These are phyloP conservation scores for Chlamydomonas eustigma DNA, from an alignment of 139 green algal genomes.

Conservation along the genomic window DNA sequence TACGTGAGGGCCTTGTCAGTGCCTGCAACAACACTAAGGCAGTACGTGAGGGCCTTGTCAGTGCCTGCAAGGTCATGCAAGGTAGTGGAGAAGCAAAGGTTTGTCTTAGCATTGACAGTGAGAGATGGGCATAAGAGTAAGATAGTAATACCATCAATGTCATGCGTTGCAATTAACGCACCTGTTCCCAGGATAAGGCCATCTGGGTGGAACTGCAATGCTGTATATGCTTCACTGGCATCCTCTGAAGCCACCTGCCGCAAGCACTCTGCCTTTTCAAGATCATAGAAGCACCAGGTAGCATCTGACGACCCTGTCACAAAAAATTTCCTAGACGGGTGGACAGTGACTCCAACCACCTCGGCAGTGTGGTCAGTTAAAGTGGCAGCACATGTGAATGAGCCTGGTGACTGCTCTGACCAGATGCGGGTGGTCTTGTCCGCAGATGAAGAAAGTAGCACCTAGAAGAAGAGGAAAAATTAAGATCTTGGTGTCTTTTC, in stretches of 20 bases:
- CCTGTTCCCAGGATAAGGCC: constrained; percentile 85
- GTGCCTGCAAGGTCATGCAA: background rate
- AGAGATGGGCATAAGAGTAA: no score
- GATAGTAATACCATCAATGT: no score
- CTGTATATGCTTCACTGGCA: constrained; percentile 32
- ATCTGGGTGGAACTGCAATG: constrained; percentile 74
- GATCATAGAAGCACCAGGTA: constrained; percentile 83
- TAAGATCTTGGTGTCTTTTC: no score
- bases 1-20: constrained; percentile 52
- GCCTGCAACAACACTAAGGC: no score
- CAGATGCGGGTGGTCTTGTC: constrained; percentile 82
- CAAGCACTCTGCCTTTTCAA: constrained; percentile 60
- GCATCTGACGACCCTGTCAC: constrained; percentile 73
- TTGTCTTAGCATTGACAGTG: background rate
- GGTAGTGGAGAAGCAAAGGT: background rate
- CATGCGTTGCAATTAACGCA: no score
- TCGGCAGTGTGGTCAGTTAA: constrained; percentile 37
- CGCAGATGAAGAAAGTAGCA: constrained; percentile 67
- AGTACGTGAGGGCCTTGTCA: background rate
- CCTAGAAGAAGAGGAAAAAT: background rate
- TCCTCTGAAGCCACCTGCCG: constrained; percentile 42
- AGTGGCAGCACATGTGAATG: constrained; percentile 29
- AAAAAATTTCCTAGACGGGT: constrained; percentile 81
- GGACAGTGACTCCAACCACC: constrained; percentile 57
- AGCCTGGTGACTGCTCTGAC: constrained; percentile 38